Conservation (phyloP, 805 yeast genomes). For the Ogataea wickerhamii region DNA sequence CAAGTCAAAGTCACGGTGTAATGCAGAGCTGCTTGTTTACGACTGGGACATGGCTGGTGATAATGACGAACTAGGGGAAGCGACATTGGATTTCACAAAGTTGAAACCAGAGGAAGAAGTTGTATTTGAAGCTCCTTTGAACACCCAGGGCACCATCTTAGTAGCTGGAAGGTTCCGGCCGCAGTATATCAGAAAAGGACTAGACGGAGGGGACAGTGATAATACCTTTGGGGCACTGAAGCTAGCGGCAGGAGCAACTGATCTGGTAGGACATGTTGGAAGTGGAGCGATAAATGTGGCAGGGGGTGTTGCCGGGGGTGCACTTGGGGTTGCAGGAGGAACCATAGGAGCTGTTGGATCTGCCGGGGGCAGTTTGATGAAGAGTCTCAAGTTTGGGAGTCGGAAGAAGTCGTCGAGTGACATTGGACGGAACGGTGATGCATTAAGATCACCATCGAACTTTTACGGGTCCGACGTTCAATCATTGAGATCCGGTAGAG, state of each 20-base stretch:
- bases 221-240: constrained; percentile 46
- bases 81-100: constrained; percentile 45
- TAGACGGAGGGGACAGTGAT: constrained; percentile 43
- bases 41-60: constrained; percentile 82
- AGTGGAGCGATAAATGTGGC: constrained; percentile 19
- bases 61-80: constrained; percentile 57
- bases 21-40: constrained; percentile 46
- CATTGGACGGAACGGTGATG: constrained; percentile 9
- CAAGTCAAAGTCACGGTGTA: constrained; percentile 57
- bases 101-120: constrained; percentile 42
- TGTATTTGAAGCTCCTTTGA: constrained; percentile 46
- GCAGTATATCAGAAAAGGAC: constrained; percentile 61
- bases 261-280: constrained; percentile 37
- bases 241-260: constrained; percentile 42
- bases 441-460: constrained; percentile 17
- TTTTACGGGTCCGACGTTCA: constrained; percentile 33
- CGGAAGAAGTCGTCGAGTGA: constrained; percentile 20
- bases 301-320: constrained; percentile 36
- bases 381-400: constrained; percentile 18
- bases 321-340: constrained; percentile 42
- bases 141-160: constrained; percentile 63
- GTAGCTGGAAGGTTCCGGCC: constrained; percentile 57
- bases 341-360: constrained; percentile 40
- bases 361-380: constrained; percentile 34
- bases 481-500: constrained; percentile 35